Conservation (phyloP, 192 early-diverging fungal species). For the Neocallimastix lanati region DNA sequence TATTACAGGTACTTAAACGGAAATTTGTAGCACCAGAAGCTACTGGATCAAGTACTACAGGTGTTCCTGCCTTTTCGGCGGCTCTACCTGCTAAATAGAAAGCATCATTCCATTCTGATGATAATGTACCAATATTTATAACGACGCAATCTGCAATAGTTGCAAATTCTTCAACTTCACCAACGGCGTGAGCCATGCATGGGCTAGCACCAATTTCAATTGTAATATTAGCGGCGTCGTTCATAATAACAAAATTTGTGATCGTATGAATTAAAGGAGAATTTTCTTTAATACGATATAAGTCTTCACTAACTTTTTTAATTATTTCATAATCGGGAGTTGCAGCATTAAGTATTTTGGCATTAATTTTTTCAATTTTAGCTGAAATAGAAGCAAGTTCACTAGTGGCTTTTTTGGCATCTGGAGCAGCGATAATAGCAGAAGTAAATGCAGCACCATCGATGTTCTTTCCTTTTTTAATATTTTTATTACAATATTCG, state of each 20-base stretch:
- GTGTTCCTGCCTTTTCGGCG: slow-evolving; percentile 26
- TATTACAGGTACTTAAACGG: slow-evolving; percentile 22
- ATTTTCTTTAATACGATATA: slow-evolving; percentile 13
- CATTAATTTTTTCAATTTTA: background rate
- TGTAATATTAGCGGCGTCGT: slow-evolving; percentile 65
- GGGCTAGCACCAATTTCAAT: slow-evolving; percentile 65
- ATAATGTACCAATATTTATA: background rate
- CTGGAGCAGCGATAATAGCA: slow-evolving; percentile 46
- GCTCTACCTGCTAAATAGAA: slow-evolving; percentile 17
- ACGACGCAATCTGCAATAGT: background rate
- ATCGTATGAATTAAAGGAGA: slow-evolving; percentile 64
- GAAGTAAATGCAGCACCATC: slow-evolving; percentile 64
- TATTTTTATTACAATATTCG: slow-evolving; percentile 14
- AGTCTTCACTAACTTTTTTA: slow-evolving; percentile 14
- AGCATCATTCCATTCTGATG: background rate
- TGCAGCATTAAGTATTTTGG: background rate
- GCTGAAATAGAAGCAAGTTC: slow-evolving; percentile 1
- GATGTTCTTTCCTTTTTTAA: slow-evolving; percentile 10
- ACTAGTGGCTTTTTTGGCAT: slow-evolving; percentile 28
- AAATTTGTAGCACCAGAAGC: slow-evolving; percentile 50
- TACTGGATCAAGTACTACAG: slow-evolving; percentile 60
- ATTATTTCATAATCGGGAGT: slow-evolving; percentile 5
- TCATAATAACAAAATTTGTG: slow-evolving; percentile 68
- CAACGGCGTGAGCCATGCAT: slow-evolving; percentile 52
- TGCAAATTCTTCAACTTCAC: slow-evolving; percentile 31